Conservation (phyloP, 1,284 basidiomycete species). For the Violaceomyces palustris region DNA sequence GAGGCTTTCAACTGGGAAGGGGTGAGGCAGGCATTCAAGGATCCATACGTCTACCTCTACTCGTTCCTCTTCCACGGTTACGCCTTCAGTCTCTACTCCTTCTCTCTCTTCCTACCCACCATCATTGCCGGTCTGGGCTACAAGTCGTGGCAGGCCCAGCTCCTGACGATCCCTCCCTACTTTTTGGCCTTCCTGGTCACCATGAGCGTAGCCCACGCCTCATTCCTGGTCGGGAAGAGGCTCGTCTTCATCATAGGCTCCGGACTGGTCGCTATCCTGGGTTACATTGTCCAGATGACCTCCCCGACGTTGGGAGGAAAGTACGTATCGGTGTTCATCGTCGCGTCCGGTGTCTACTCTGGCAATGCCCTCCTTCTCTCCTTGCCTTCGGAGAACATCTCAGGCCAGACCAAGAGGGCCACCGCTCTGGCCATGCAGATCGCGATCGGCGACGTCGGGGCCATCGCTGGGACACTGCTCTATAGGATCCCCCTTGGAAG, state of each 20-base stretch:
- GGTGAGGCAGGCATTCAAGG: conserved; percentile 57
- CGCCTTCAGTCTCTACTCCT: conserved; percentile 53
- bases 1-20: conserved; percentile 52
- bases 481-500: conserved; percentile 59
- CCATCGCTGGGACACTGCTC: conserved; percentile 59
- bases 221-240: conserved; percentile 49
- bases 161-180: conserved; percentile 64
- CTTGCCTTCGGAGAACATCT: conserved; percentile 69
- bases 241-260: conserved; percentile 60
- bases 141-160: conserved; percentile 62
- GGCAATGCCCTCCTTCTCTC: conserved; percentile 58
- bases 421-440: conserved; percentile 66
- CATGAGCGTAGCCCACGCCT: conserved; percentile 58
- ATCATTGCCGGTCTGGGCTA: conserved; percentile 63
- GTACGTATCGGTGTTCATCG: conserved; percentile 64
- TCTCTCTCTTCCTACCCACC: conserved; percentile 51
- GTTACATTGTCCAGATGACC: conserved; percentile 64
- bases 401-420: conserved; percentile 66
- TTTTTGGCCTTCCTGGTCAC: conserved; percentile 54
- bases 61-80: conserved; percentile 64
- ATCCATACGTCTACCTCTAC: conserved; percentile 65
- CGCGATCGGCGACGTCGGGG: conserved; percentile 64
- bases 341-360: conserved; percentile 62
- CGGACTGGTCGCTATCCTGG: conserved; percentile 60
- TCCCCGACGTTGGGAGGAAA: conserved; percentile 60